Base-by-base conservation (phyloP, 2,329 filamentous ascomycete species). In the Cercospora zeae-maydis region DNA sequence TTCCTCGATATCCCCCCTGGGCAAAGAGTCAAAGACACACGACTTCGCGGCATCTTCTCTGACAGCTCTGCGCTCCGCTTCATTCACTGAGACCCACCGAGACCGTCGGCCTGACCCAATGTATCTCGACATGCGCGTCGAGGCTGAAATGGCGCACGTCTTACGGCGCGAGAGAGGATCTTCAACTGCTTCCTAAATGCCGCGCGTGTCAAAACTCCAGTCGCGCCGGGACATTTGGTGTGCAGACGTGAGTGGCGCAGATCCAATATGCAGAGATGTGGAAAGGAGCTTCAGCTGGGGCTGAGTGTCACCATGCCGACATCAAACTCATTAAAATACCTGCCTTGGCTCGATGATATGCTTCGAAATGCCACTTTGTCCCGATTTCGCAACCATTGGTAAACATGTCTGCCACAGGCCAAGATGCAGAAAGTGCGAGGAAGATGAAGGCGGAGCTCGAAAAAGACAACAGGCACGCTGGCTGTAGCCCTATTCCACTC, bases 401-500 rank as follows among this genome's bases (percentile, higher is more conserved):
- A 21, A 24, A 31, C 30, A 53, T 53, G 49, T 53, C 49, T 31
- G 30, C 27, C 8, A 31, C 49, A 33, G 4, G 27, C 27, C 49
- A 59, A 27, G 57, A 27, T 14, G 14, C 31, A 34, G 57, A 37
- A 31, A 33, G 30, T 9, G 45, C 14, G 19, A 37, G 52, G 10
- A 21, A 21, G 10, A 59, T 59, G n/a, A 59, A 59, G 57, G 45
- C 13, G n/a, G 45, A 59, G 31, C 57, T 59, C 13, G 57, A 59
- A n/a, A 59, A 52, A 31, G 57, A 59, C 33, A 59, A 24, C 16
- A 58, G 54, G 54, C 27, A 58, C 37, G 54, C 24, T 19, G 49
- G n/a, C 8, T 27, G 24, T n/a, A 16, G 19, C n/a, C 37, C 21
- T 34, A 11, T 24, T 16, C 3, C 30, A 33, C 24, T 49, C 42